These are phyloP conservation scores for Raphanus raphanistrum DNA, from an alignment of 345 rosid species.

Conservation along the genomic window DNA sequence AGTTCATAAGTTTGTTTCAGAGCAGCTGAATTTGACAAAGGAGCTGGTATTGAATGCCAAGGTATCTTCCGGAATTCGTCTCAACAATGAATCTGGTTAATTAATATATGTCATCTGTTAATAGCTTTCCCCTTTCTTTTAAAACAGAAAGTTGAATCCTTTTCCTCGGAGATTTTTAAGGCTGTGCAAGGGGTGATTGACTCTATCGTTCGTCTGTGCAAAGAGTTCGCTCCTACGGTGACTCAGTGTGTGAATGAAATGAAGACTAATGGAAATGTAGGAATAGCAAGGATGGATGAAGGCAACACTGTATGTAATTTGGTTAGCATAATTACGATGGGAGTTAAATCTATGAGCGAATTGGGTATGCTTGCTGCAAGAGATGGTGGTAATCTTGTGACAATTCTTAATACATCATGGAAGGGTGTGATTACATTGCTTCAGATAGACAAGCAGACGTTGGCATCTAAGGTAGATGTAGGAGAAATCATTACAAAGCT, in stretches of 20 bases:
- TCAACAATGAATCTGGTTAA: background rate
- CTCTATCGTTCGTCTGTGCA: constrained; percentile 60
- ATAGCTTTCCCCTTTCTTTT: constrained; percentile 21
- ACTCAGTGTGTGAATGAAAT: constrained; percentile 42
- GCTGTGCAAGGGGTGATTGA: constrained; percentile 61
- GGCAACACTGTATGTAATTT: constrained; percentile 42
- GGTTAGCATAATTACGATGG: constrained; percentile 45
- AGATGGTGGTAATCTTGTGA: constrained; percentile 81
- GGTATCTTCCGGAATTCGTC: constrained; percentile 46
- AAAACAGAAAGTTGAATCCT: constrained; percentile 58
- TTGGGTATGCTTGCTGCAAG: constrained; percentile 75
- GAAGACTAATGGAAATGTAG: constrained; percentile 25
- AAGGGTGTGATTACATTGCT: constrained; percentile 87
- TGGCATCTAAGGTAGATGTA: constrained; percentile 49
- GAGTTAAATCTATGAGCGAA: constrained; percentile 61
- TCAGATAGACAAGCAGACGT: constrained; percentile 60
- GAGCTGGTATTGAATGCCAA: constrained; percentile 51
- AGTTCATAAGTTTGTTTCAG: constrained; percentile 57
- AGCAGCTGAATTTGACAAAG: constrained; percentile 62
- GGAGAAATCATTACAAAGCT: constrained; percentile 66
- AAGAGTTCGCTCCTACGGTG: constrained; percentile 46
- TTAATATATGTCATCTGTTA: constrained; percentile 7
- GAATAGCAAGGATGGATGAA: constrained; percentile 33
- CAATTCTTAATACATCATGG: constrained; percentile 87
- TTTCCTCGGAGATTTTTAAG: constrained; percentile 59